These are phyloP conservation scores for Mortierella sp. DNA, from an alignment of 371 early-diverging fungal genomes.

Conservation along the genomic window DNA sequence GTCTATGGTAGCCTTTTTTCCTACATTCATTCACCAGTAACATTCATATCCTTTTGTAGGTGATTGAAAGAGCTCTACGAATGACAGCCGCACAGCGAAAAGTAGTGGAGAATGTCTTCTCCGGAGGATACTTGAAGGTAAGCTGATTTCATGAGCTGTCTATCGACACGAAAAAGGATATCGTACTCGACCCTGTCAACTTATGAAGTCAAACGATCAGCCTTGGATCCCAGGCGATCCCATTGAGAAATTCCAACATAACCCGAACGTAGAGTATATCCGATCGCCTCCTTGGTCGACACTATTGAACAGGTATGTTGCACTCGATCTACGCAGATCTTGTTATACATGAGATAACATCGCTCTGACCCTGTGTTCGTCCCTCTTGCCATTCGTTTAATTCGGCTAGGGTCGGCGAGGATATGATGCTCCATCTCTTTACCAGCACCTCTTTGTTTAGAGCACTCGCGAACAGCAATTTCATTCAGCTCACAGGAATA, in stretches of 20 bases:
- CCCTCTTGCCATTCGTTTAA: too few species aligned
- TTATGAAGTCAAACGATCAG: slow-evolving; percentile 3
- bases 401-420: slow-evolving; percentile 31
- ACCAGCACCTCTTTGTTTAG: slow-evolving; percentile 41
- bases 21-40: too few species aligned
- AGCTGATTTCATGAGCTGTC: not conserved
- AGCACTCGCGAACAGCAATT: slow-evolving; percentile 41
- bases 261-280: slow-evolving; percentile 31
- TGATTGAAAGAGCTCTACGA: slow-evolving; percentile 26
- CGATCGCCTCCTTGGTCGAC: slow-evolving; percentile 23
- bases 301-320: slow-evolving; percentile 21
- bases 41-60: slow-evolving; percentile 14
- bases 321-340: not conserved
- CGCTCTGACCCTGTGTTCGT: too few species aligned
- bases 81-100: not conserved
- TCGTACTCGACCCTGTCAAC: too few species aligned
- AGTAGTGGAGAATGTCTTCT: slow-evolving; percentile 9
- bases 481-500: slow-evolving; percentile 47
- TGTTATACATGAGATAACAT: not conserved
- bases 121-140: slow-evolving; percentile 33
- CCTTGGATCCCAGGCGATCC: not conserved
- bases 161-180: too few species aligned
- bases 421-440: slow-evolving; percentile 37
- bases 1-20: too few species aligned
- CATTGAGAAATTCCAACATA: slow-evolving; percentile 12